phyloP scores from a whole-genome alignment of 2,329 filamentous ascomycete species.

The Talaromyces albobiverticillius region DNA sequence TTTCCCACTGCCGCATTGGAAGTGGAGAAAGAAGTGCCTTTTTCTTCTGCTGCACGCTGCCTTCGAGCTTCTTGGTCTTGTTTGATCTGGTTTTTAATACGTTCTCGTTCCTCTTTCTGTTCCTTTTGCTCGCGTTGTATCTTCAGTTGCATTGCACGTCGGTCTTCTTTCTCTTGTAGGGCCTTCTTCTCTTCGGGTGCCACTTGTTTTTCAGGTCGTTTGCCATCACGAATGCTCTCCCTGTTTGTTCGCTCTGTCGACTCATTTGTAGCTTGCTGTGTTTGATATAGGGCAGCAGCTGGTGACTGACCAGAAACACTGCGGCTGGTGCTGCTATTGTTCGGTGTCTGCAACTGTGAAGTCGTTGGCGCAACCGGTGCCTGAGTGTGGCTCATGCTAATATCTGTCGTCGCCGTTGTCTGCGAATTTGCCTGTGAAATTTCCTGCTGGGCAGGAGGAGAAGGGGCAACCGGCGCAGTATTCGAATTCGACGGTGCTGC shows the following conservation, averaged over 20 bases:
- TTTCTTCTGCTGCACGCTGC: conserved; percentile 44
- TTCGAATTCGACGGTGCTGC: conserved; percentile 27
- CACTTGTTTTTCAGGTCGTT: conserved; percentile 11
- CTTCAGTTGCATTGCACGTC: conserved; percentile 57
- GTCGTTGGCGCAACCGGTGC: conserved; percentile 5
- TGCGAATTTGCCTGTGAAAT: conserved; percentile 11
- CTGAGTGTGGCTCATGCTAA: not conserved
- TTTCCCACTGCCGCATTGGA: not conserved
- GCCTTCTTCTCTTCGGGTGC: conserved; percentile 2
- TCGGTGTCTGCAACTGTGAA: no score
- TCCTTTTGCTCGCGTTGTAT: conserved; percentile 64
- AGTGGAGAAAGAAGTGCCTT: not conserved
- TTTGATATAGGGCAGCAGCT: no score
- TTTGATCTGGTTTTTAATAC: conserved; percentile 72
- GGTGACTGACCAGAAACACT: no score
- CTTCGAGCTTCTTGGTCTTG: conserved; percentile 70
- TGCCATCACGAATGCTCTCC: conserved; percentile 24
- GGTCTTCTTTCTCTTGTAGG: conserved; percentile 32
- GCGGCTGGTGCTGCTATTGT: no score
- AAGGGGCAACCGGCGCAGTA: not conserved
- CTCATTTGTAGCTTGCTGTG: conserved; percentile 3
- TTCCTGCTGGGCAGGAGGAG: not conserved
- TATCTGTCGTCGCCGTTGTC: conserved; percentile 11
- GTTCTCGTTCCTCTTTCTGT: conserved; percentile 64
- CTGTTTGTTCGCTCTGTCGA: conserved; percentile 19